These are phyloP conservation scores for Trypanosomatidae sp. DNA, from an alignment of 208 protist genomes.

Conservation along the genomic window DNA sequence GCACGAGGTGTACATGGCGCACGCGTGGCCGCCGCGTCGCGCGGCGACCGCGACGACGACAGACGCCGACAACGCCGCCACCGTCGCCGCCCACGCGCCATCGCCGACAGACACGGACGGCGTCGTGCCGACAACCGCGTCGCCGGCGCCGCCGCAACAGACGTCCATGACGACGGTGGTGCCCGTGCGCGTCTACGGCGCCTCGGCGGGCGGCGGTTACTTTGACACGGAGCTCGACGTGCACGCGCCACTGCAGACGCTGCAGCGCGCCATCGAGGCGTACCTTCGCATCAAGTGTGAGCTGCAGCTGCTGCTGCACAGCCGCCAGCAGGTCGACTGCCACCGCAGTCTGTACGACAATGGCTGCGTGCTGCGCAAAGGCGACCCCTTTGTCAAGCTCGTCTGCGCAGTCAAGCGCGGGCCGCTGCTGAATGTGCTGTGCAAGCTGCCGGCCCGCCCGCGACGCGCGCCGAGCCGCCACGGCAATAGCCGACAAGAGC, in stretches of 20 bases:
- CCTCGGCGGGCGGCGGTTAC: constrained; percentile 49
- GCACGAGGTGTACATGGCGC: no score
- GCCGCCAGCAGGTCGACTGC: constrained; percentile 46
- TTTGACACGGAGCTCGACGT: constrained; percentile 78
- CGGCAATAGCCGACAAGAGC: no score
- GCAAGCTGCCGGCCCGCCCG: no score
- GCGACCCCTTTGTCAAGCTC: constrained; percentile 74
- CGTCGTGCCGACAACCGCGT: neutral
- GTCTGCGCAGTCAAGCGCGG: constrained; percentile 53
- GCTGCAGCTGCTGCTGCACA: constrained; percentile 71
- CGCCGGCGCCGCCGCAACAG: neutral
- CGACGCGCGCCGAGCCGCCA: constrained; percentile 3
- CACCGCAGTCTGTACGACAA: constrained; percentile 46
- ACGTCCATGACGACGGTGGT: constrained; percentile 14
- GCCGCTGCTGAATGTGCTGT: constrained; percentile 52
- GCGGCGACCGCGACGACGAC: no score
- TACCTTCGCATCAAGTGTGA: constrained; percentile 71
- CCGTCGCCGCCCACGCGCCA: no score
- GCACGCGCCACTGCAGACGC: constrained; percentile 38
- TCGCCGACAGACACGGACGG: neutral
- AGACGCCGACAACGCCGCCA: no score
- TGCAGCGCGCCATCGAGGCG: constrained; percentile 73
- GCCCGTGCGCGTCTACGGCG: constrained; percentile 58
- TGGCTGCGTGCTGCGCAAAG: constrained; percentile 73
- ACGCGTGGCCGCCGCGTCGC: no score